phyloP scores from a whole-genome alignment of 2,329 filamentous ascomycete genomes.

The Sporothrix dimorphospora region DNA sequence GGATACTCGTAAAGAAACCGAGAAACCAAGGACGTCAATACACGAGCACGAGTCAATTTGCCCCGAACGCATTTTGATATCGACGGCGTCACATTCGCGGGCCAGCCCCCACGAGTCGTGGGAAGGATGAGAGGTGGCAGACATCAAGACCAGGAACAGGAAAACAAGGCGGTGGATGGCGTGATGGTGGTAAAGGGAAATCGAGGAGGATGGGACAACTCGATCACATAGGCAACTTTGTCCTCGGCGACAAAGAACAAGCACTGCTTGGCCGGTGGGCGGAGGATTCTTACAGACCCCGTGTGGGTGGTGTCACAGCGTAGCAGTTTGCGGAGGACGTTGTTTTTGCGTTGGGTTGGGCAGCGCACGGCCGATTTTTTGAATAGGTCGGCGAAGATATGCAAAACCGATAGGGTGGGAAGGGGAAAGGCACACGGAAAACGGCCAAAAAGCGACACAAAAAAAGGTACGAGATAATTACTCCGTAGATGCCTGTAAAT shows the following conservation, averaged over 20 bases:
- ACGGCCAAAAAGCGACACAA: not conserved
- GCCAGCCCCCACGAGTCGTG: not conserved
- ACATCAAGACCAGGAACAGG: not conserved
- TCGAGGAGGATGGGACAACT: not conserved
- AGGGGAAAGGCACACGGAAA: not conserved
- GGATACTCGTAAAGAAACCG: not conserved
- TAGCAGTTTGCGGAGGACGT: constrained; percentile 5
- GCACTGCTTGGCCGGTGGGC: not conserved
- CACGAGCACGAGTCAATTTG: not conserved
- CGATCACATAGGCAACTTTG: not conserved
- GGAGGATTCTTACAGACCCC: not conserved
- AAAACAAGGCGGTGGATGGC: not conserved
- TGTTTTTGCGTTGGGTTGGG: not conserved
- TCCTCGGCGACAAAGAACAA: not conserved
- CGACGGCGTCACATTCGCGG: not conserved
- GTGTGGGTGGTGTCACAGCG: not conserved
- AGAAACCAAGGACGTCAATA: not conserved
- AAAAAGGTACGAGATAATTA: no score
- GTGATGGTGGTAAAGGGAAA: not conserved
- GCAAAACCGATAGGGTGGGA: not conserved
- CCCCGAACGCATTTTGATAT: not conserved
- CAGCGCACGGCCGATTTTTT: constrained; percentile 4
- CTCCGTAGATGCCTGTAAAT: no score
- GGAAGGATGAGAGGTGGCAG: not conserved
- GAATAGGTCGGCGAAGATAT: not conserved